Evolutionary conservation across 345 rosid genomes (phyloP), one percentile per base, ranked within the genome.

Genomic region (Linum tenue): DNA sequence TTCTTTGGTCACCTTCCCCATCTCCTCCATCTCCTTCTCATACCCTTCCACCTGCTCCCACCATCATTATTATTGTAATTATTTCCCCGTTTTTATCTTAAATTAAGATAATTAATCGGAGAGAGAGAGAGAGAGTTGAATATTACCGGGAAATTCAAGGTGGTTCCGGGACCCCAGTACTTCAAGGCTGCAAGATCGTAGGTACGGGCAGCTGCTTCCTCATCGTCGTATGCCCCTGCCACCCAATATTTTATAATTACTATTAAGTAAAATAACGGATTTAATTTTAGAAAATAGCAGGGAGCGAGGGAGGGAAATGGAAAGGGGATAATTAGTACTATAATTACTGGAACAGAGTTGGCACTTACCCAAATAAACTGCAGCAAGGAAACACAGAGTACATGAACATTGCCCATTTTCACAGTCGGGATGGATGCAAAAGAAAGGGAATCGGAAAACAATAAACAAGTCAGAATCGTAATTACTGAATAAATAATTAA

Each of bases 111-210:
- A 22, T 22, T 22, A 22, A 22, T 22, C 31, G 31, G 1, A 22
- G 31, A 22, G 31, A 22, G 31, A 22, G 31, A 22, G 31, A 22
- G 31, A 22, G 31, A 22, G 31, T 22, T 22, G 31, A 22, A 22
- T 22, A 22, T 22, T 22, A 72, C 68, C 99, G 92, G 80, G 69
- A 88, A 94, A 76, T 94, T 94, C 78, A 94, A 78, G 67, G 74
- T 86, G 17, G 99, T 86, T 9, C 81, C 78, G 7, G 89, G 70
- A 0, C 99, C 97, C 99, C 99, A 94, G 76, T 94, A 94, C 80
- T 94, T 94, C 16, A 94, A 82, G 43, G 99, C 99, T 38, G 97
- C 97, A 22, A 94, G 92, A 78, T 94, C 99, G 61, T 94, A 90
- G 59, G 97, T 88, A 56, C 76, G 85, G 9, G 99, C 97, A 39